Conservation (phyloP, 371 early-diverging fungal species). For the Mycotypha africana region DNA sequence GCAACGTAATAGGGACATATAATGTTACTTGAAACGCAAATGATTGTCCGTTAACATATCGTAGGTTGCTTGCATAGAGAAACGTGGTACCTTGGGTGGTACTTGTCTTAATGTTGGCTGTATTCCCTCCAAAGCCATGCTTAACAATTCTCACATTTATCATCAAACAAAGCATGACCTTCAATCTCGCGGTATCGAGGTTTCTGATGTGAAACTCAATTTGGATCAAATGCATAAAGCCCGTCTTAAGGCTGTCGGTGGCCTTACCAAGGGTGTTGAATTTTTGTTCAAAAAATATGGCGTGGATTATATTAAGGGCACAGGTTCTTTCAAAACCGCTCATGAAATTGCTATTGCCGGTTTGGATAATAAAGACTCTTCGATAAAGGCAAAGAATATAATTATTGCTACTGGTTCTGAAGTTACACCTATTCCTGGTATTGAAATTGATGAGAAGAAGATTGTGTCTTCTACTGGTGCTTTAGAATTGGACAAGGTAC, state of each 20-base stretch:
- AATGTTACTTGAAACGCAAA: no score
- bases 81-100: conserved; percentile 94
- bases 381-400: conserved; percentile 88
- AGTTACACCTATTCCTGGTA: conserved; percentile 89
- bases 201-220: conserved; percentile 80
- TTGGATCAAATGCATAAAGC: conserved; percentile 85
- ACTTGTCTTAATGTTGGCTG: conserved; percentile 99
- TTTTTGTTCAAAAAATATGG: conserved; percentile 97
- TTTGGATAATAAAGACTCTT: conserved; percentile 64
- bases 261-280: conserved; percentile 92
- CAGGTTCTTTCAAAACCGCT: conserved; percentile 75
- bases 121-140: conserved; percentile 97
- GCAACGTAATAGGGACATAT: no score
- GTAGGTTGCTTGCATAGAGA: conserved; percentile 95
- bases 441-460: conserved; percentile 91
- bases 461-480: conserved; percentile 98
- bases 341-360: conserved; percentile 81
- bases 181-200: conserved; percentile 92
- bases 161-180: conserved; percentile 92
- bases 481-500: conserved; percentile 86
- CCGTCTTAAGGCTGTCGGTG: conserved; percentile 85
- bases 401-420: conserved; percentile 98
- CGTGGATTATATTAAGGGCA: conserved; percentile 90
- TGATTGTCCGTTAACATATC: no score
- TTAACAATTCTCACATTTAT: conserved; percentile 97